Conservation (phyloP, 345 rosid genomes). For the Microcos paniculata region DNA sequence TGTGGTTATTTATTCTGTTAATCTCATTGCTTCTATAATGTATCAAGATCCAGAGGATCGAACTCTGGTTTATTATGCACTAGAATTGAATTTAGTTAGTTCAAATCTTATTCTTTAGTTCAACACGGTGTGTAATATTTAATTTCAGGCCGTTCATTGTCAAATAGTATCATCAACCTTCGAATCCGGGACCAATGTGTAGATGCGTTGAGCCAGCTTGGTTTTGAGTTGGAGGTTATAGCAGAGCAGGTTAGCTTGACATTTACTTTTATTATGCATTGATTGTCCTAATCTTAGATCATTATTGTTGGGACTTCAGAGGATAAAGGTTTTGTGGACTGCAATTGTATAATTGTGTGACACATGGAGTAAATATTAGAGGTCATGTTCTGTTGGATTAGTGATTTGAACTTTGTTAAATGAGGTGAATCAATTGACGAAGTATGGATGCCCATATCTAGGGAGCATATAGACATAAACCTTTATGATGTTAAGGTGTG, state of each 20-base stretch:
- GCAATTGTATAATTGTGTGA: neutral
- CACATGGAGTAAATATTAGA: neutral
- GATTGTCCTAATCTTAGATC: neutral
- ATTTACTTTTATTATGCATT: neutral
- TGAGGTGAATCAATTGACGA: neutral
- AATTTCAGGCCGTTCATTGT: constrained; percentile 46
- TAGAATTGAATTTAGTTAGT: neutral
- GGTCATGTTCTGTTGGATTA: neutral
- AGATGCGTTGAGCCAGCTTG: constrained; percentile 48
- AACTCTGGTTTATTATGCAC: neutral
- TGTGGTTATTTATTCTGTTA: neutral
- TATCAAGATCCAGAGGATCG: constrained; percentile 6
- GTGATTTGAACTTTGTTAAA: neutral
- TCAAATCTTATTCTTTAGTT: neutral
- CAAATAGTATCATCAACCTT: constrained; percentile 48
- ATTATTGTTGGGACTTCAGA: neutral
- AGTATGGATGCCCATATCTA: neutral
- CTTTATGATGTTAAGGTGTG: neutral
- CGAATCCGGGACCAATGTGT: constrained; percentile 42
- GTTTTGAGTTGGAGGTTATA: constrained; percentile 53
- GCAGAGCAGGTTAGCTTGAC: constrained; percentile 46
- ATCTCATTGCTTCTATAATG: neutral
- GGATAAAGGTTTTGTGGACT: neutral
- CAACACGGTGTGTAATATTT: neutral
- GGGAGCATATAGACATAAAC: neutral